Evolutionary conservation across 257 asterid species (phyloP).

Genomic region (Craterostigma plantagineum): DNA sequence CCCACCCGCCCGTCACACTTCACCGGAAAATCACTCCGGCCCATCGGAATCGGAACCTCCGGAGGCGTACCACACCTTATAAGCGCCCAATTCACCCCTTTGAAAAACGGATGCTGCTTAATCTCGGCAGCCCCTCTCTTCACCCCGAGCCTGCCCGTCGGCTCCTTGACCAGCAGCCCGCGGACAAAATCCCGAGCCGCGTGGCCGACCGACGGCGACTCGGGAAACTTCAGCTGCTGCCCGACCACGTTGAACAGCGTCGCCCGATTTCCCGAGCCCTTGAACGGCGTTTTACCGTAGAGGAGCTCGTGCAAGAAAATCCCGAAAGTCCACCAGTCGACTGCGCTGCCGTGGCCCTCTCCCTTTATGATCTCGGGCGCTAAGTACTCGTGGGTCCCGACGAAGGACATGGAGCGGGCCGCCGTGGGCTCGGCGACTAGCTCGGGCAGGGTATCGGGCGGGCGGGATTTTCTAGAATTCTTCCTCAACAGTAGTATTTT

Average conservation of each 20-base stretch:
- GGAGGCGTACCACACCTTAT: conserved; percentile 77
- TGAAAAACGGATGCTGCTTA: conserved; percentile 70
- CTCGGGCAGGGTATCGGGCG: conserved; percentile 31
- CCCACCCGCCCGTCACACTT: conserved; percentile 22
- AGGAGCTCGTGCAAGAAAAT: conserved; percentile 56
- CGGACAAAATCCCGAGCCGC: conserved; percentile 57
- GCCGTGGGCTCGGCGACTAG: conserved; percentile 70
- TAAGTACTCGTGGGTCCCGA: conserved; percentile 64
- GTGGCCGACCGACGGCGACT: conserved; percentile 48
- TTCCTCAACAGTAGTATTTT: conserved; percentile 41
- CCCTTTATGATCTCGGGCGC: conserved; percentile 81
- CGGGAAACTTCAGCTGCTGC: conserved; percentile 56
- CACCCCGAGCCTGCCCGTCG: conserved; percentile 52
- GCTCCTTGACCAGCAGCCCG: conserved; percentile 65
- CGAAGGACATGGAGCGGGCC: conserved; percentile 76
- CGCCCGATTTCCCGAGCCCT: conserved; percentile 64
- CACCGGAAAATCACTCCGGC: conserved; percentile 17
- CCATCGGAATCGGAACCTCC: conserved; percentile 46
- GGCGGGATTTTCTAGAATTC: conserved; percentile 22
- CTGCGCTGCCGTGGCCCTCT: conserved; percentile 83
- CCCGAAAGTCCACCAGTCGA: conserved; percentile 93
- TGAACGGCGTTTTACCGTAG: conserved; percentile 61
- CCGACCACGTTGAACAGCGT: conserved; percentile 64
- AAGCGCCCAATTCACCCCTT: conserved; percentile 74
- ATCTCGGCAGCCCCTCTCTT: conserved; percentile 72